Percentiles rank a stretch among this genome's conserved stretches.
Evolutionary conservation across 768 basidiomycete genomes (phyloP).

Genomic region (Sporobolomyces pararoseus): DNA sequence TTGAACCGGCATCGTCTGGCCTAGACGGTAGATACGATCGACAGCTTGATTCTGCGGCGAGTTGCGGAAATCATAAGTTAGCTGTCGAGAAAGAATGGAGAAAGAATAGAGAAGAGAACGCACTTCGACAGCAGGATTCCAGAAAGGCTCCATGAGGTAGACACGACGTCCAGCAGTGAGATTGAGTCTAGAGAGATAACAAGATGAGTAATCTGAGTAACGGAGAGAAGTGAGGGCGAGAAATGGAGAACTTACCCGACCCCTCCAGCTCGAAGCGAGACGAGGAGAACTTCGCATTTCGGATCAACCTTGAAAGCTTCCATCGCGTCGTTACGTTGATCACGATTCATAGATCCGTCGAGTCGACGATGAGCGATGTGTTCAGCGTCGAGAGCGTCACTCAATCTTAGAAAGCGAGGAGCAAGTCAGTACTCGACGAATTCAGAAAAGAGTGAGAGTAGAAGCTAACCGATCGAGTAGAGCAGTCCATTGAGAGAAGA

Average conservation of each 20-base stretch:
- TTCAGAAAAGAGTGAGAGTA: neutral
- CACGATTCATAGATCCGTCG: constrained; percentile 97
- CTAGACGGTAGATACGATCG: constrained; percentile 86
- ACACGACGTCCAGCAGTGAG: constrained; percentile 88
- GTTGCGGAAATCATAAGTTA: constrained; percentile 8
- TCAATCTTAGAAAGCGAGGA: constrained; percentile 58
- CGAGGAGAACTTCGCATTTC: constrained; percentile 83
- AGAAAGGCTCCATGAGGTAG: constrained; percentile 66
- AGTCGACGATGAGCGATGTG: constrained; percentile 84
- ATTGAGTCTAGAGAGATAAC: constrained; percentile 61
- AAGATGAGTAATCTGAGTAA: neutral
- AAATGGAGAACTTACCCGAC: constrained; percentile 58
- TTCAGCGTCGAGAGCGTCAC: constrained; percentile 66
- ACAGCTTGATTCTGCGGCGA: constrained; percentile 87
- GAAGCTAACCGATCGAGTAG: constrained; percentile 40
- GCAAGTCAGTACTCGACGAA: constrained; percentile 69
- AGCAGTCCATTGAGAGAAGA: constrained; percentile 66
- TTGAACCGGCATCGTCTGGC: constrained; percentile 85
- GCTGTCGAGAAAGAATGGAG: neutral
- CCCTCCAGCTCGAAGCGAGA: constrained; percentile 93
- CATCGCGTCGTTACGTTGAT: constrained; percentile 86
- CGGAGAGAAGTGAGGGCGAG: neutral
- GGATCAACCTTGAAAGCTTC: constrained; percentile 87
- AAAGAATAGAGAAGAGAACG: neutral
- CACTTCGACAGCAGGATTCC: constrained; percentile 41